Conservation (phyloP, 2,329 filamentous ascomycete genomes). For the Albophoma yamanashiensis region DNA sequence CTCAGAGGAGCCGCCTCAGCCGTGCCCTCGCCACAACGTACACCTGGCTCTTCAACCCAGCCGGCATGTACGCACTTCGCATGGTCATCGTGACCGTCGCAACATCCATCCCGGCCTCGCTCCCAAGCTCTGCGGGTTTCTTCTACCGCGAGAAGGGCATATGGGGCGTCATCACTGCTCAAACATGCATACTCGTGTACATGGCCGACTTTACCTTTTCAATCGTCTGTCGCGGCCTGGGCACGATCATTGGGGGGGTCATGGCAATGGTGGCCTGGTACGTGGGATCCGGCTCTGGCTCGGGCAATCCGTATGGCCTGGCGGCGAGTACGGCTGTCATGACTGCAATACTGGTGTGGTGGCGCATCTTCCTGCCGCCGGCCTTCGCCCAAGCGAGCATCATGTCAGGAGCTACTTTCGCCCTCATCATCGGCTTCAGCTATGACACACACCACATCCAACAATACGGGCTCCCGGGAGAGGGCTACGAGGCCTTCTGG, state of each 20-base stretch:
- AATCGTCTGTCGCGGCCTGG: constrained; percentile 26
- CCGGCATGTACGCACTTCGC: constrained; percentile 34
- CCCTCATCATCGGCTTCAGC: constrained; percentile 34
- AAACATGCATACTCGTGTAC: constrained; percentile 35
- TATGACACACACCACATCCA: constrained; percentile 30
- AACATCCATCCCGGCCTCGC: constrained; percentile 26
- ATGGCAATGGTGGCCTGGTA: constrained; percentile 39
- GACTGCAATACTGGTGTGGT: constrained; percentile 22
- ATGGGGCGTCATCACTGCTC: constrained; percentile 40
- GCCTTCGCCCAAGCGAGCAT: constrained; percentile 17
- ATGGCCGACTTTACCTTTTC: constrained; percentile 40
- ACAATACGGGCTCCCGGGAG: constrained; percentile 33
- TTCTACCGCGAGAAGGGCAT: constrained; percentile 41
- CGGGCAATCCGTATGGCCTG: constrained; percentile 38
- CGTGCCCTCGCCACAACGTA: constrained; percentile 17
- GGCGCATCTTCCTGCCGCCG: constrained; percentile 20
- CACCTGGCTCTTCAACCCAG: constrained; percentile 29
- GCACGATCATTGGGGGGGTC: constrained; percentile 34
- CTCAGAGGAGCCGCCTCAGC: constrained; percentile 9
- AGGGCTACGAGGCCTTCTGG: constrained; percentile 38
- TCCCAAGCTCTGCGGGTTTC: constrained; percentile 34
- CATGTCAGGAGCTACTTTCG: constrained; percentile 25
- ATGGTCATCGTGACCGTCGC: constrained; percentile 36
- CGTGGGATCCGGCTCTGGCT: constrained; percentile 34
- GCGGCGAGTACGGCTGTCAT: constrained; percentile 31